A percentile compares a stretch with the other conserved stretches of the same genome.
These are phyloP conservation scores for Thermomucor indicae-seudaticae DNA, from an alignment of 371 early-diverging fungal species.

Conservation along the genomic window DNA sequence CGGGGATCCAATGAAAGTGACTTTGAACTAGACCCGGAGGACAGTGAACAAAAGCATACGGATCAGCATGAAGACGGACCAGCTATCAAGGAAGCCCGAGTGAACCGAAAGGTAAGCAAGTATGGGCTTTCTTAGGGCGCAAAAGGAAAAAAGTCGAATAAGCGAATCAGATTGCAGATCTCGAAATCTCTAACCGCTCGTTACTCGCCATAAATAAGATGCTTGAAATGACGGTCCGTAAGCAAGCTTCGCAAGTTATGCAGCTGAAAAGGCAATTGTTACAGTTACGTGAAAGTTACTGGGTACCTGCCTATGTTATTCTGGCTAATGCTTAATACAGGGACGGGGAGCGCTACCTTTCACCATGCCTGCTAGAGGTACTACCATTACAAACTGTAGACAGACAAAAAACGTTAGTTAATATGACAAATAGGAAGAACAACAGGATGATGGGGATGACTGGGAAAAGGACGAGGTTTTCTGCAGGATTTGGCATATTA, in stretches of 20 bases:
- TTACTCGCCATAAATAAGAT: constrained; percentile 46
- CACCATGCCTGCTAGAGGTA: too few relatives aligned
- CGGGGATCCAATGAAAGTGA: not conserved
- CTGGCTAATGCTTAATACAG: too few relatives aligned
- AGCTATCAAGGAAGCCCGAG: constrained; percentile 35
- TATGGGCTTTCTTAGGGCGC: not conserved
- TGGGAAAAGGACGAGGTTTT: constrained; percentile 45
- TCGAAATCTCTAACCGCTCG: constrained; percentile 50
- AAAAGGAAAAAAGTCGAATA: not conserved
- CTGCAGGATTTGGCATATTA: constrained; percentile 29
- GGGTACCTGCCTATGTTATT: too few relatives aligned
- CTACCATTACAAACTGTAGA: too few relatives aligned
- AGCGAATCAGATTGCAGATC: constrained; percentile 41
- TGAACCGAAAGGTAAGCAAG: constrained; percentile 33
- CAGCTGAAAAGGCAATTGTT: constrained; percentile 28
- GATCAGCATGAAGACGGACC: constrained; percentile 19
- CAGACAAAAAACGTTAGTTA: too few relatives aligned
- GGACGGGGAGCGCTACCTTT: too few relatives aligned
- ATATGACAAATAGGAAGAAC: too few relatives aligned
- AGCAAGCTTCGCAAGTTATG: constrained; percentile 45
- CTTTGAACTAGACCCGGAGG: constrained; percentile 25
- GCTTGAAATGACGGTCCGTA: constrained; percentile 46
- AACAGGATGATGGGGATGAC: constrained; percentile 16
- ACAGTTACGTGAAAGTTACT: not conserved
- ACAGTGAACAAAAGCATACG: constrained; percentile 9